Conservation (phyloP, 1,284 basidiomycete species). For the Malassezia globosa region DNA sequence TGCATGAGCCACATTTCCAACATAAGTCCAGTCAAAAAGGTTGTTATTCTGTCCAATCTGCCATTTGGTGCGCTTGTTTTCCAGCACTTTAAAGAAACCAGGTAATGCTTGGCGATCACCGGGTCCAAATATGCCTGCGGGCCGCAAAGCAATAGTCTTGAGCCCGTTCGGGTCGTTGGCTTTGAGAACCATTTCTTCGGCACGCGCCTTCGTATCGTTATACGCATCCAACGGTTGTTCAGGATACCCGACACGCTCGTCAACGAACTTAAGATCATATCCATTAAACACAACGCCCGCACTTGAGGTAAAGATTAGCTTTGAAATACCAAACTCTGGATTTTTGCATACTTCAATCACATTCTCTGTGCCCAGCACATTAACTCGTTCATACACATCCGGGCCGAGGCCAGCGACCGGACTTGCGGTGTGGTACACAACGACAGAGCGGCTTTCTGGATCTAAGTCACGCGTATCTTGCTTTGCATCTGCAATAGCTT, state of each 20-base stretch:
- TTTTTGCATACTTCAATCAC: constrained; percentile 66
- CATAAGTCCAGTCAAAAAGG: constrained; percentile 94
- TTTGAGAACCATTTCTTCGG: constrained; percentile 69
- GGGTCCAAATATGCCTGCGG: constrained; percentile 93
- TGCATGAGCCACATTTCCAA: constrained; percentile 86
- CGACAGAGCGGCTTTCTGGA: constrained; percentile 14
- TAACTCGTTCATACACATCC: constrained; percentile 79
- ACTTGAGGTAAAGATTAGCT: constrained; percentile 89
- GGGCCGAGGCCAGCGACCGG: constrained; percentile 59
- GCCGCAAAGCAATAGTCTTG: constrained; percentile 77
- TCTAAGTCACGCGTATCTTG: background rate
- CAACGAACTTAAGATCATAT: constrained; percentile 66
- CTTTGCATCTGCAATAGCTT: constrained; percentile 12
- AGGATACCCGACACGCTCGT: constrained; percentile 74
- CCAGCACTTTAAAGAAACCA: constrained; percentile 69
- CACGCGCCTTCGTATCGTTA: constrained; percentile 76
- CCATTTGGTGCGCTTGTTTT: constrained; percentile 69
- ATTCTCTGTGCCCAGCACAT: constrained; percentile 78
- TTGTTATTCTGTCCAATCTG: constrained; percentile 91
- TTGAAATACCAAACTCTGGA: constrained; percentile 55
- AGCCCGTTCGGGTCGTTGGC: constrained; percentile 70
- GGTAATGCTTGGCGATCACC: constrained; percentile 80
- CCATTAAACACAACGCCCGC: constrained; percentile 88
- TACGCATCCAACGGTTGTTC: constrained; percentile 74
- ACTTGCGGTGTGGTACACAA: constrained; percentile 84